phyloP scores from a whole-genome alignment of 2,329 filamentous ascomycete species.

The Penicillium sp. region DNA sequence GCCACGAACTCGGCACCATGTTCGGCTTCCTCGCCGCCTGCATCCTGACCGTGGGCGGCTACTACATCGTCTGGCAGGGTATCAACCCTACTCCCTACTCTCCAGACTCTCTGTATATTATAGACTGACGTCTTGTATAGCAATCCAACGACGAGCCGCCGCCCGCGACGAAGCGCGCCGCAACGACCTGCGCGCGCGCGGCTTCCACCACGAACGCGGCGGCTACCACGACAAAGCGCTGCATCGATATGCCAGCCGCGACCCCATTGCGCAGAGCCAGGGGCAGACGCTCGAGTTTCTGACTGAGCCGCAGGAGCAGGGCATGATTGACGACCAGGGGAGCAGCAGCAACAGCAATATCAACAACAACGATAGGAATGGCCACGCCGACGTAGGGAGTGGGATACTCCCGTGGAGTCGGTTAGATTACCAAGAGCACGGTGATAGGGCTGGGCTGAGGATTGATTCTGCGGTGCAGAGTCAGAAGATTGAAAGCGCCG shows the following conservation, averaged over 20 bases:
- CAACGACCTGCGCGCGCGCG: constrained; percentile 25
- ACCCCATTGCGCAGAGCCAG: constrained; percentile 13
- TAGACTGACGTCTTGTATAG: constrained; percentile 14
- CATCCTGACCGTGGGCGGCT: constrained; percentile 30
- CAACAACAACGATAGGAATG: not conserved
- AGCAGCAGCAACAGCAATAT: not conserved
- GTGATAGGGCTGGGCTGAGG: constrained; percentile 2
- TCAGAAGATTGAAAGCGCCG: constrained; percentile 1
- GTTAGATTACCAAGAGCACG: not conserved
- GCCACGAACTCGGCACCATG: constrained; percentile 36
- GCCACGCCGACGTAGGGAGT: not conserved
- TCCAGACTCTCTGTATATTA: not conserved
- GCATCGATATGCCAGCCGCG: constrained; percentile 15
- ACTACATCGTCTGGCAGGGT: constrained; percentile 34
- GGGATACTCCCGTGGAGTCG: not conserved
- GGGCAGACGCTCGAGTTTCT: constrained; percentile 13
- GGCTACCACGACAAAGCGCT: constrained; percentile 27
- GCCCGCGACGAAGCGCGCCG: constrained; percentile 30
- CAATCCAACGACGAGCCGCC: constrained; percentile 21
- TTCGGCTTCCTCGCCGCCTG: constrained; percentile 35
- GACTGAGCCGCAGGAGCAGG: constrained; percentile 10
- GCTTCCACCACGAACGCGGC: constrained; percentile 20
- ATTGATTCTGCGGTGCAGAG: not conserved
- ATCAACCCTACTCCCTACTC: not conserved
- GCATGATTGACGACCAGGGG: not conserved